Evolutionary conservation across 2,329 filamentous ascomycete species (phyloP), one percentile per base, ranked within the genome.

Genomic region (Exophiala mesophila): DNA sequence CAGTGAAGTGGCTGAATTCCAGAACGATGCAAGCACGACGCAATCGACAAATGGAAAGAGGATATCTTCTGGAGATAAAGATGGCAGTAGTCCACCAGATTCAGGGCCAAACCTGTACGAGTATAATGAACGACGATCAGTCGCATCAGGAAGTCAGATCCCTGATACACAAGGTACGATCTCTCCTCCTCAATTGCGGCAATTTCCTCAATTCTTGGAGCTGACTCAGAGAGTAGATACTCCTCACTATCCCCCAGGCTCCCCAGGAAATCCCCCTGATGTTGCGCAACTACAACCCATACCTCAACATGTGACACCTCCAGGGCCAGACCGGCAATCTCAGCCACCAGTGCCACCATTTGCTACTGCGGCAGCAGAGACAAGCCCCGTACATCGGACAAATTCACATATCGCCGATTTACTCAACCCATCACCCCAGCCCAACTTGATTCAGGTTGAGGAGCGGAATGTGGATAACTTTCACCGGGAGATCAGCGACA

Each of bases 11-110:
- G 68, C 69, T 16, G 76, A 82, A 76, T 82, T 80, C 45, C 68
- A 82, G 39, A 96, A 97, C 56, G 88, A 94, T 57, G 90, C 88
- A 2, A 94, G 88, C 2, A 94, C 89, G 1, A 97, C 89, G 1
- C 81, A 80, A 16, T 83, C 81, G 2, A 95, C 89, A 1, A 83
- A 78, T 3, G 79, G 81, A n/a, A 92, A 94, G 65, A 81, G 79
- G 61, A 89, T 85, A 2, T 88, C 83, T 3, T 82, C 80, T 9
- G 81, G 78, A 1, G 44, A 53, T 17, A 45, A 38, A 12, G 46
- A 48, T 35, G 80, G 77, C 2, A 75, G 76, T 61, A 82, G 83
- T 59, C 86, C 83, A 0, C 84, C 89, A 59, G 74, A 76, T 45
- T 64, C 67, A n/a, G 67, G 72, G 29, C 77, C 78, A 3, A 73